Evolutionary conservation across 306 rosid species (phyloP), one percentile per base, ranked within the genome.

Genomic region (Begonia masoniana): DNA sequence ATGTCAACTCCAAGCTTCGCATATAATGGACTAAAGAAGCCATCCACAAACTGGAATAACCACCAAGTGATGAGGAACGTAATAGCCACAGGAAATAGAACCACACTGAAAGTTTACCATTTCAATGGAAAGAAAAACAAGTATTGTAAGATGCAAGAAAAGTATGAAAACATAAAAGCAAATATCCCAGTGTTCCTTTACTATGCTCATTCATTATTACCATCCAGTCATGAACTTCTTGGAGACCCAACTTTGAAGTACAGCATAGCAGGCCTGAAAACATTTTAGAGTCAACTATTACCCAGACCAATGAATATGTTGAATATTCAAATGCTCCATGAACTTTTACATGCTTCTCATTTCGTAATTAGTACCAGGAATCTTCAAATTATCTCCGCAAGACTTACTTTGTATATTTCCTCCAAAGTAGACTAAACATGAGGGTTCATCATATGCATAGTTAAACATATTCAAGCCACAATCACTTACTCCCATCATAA

Each of bases 141-240:
- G 39, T 16, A 47, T 50, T 39, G 56, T 50, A 39, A n/a, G 12
- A 62, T 54, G 5, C 51, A 55, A 57, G 13, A 11, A 45, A 45
- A 43, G 43, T 53, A 36, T 23, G 62, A 10, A 41, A 46, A 1
- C 24, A 49, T 3, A 17, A 14, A 16, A 54, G 7, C 11, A 36
- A 50, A 48, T 13, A 47, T 14, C 49, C 41, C 55, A 42, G 7
- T 15, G 23, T 39, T 43, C 43, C 16, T 26, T 45, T 3, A 13
- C 13, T 26, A 50, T 16, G 43, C 50, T 55, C 60, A 67, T 47
- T 51, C 26, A 16, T 43, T 15, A 60, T 74, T 74, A 74, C 79
- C 75, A 69, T 74, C 79, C 79, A 4, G 79, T 74, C 79, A 74
- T 74, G 59, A 74, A 74, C 71, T 74, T 74, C 66, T 74, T 65